Conservation (phyloP, 805 yeast genomes). For the Zygosaccharomyces rouxii region DNA sequence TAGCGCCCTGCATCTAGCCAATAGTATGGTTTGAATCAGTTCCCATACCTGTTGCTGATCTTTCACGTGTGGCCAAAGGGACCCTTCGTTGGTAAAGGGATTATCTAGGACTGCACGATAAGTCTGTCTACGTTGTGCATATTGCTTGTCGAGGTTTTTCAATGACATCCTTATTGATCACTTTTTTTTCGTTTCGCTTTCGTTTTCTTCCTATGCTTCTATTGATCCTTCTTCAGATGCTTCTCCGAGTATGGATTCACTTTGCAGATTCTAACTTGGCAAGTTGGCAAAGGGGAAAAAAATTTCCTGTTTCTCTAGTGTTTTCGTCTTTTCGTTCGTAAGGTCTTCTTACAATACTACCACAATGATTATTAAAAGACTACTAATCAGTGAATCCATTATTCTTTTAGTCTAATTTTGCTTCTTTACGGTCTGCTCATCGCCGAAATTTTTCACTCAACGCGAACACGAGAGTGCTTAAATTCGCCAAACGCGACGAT, state of each 20-base stretch:
- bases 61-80: constrained; percentile 40
- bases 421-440: not conserved
- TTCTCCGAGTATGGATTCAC: not conserved
- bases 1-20: constrained; percentile 36
- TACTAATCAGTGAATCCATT: not conserved
- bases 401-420: not conserved
- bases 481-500: constrained; percentile 5
- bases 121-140: constrained; percentile 45
- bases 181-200: not conserved
- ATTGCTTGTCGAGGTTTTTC: constrained; percentile 44
- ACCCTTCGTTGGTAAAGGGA: constrained; percentile 50
- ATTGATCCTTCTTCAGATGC: not conserved
- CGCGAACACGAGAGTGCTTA: constrained; percentile 5
- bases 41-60: constrained; percentile 38
- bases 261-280: not conserved
- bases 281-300: not conserved
- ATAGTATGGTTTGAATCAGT: constrained; percentile 37
- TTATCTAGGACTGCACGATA: constrained; percentile 62
- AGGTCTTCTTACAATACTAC: not conserved
- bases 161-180: constrained; percentile 34
- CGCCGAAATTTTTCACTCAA: constrained; percentile 4
- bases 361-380: not conserved
- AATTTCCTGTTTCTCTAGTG: not conserved
- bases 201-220: not conserved
- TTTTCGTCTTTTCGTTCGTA: not conserved